phyloP scores from a whole-genome alignment of 2,329 filamentous ascomycete genomes.

The Pseudocercospora eumusae region DNA sequence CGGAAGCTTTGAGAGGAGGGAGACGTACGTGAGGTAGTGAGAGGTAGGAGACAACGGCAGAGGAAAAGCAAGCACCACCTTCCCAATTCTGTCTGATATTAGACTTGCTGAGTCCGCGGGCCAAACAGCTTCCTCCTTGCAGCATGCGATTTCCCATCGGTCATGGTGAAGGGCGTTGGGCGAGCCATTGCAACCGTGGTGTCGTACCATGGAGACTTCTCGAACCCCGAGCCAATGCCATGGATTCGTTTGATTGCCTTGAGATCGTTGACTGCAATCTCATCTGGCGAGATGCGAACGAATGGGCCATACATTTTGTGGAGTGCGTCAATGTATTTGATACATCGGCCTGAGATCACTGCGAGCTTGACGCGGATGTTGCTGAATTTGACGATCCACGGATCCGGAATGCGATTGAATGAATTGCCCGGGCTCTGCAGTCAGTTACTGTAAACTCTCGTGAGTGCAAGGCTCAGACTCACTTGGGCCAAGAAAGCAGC shows the following conservation, averaged over 20 bases:
- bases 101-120: constrained; percentile 41
- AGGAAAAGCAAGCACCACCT: constrained; percentile 1
- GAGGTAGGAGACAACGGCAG: no score
- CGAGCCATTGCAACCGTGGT: constrained; percentile 27
- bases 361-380: constrained; percentile 41
- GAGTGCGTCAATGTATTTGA: constrained; percentile 44
- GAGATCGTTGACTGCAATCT: constrained; percentile 36
- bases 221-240: constrained; percentile 32
- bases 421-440: constrained; percentile 19
- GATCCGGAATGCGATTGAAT: constrained; percentile 36
- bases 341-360: constrained; percentile 42
- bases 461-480: background rate
- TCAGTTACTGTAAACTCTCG: background rate
- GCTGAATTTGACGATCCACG: constrained; percentile 32
- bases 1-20: no score
- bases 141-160: constrained; percentile 41
- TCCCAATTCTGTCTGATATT: constrained; percentile 44
- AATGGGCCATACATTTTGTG: constrained; percentile 39
- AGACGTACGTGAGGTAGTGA: no score
- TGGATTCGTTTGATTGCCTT: constrained; percentile 38
- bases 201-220: constrained; percentile 37
- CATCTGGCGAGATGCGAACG: constrained; percentile 37
- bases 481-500: background rate
- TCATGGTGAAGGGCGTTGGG: constrained; percentile 43
- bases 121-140: constrained; percentile 42